phyloP scores from a whole-genome alignment of 768 basidiomycete species.

The Agaricus subrufescens region DNA sequence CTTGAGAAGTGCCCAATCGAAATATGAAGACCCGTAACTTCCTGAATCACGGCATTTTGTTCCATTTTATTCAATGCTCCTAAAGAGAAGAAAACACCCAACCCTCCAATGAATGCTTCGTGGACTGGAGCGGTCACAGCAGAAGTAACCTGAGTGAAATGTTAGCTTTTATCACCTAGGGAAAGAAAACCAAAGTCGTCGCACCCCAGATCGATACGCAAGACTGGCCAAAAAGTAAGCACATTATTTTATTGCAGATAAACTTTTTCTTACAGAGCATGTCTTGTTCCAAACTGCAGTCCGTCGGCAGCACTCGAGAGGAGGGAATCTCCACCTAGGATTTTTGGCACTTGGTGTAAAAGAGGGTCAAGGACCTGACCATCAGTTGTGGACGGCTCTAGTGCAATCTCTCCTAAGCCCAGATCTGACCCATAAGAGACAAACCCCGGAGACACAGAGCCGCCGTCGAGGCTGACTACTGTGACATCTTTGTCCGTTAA shows the following conservation, averaged over 20 bases:
- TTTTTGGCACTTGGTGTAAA: conserved; percentile 34
- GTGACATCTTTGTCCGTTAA: conserved; percentile 18
- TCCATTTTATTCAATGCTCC: conserved; percentile 57
- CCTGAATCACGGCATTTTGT: conserved; percentile 57
- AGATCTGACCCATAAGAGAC: conserved; percentile 69
- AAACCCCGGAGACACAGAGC: conserved; percentile 60
- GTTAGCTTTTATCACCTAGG: background rate
- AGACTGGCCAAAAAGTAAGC: conserved; percentile 32
- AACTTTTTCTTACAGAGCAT: conserved; percentile 55
- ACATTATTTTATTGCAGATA: background rate
- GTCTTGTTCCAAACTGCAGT: conserved; percentile 60
- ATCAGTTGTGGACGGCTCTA: conserved; percentile 68
- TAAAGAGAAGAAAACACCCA: conserved; percentile 64
- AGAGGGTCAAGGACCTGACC: conserved; percentile 58
- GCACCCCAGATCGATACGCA: conserved; percentile 66
- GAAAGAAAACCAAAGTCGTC: conserved; percentile 2
- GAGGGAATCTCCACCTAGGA: conserved; percentile 46
- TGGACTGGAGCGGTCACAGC: conserved; percentile 60
- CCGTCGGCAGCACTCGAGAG: conserved; percentile 72
- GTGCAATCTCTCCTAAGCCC: conserved; percentile 64
- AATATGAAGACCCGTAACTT: conserved; percentile 64
- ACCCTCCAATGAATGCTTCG: conserved; percentile 49
- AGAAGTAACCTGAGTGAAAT: conserved; percentile 39
- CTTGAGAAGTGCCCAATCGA: conserved; percentile 43
- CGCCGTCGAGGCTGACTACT: conserved; percentile 65